Evolutionary conservation across 441 rosid genomes (phyloP), one percentile per base, ranked within the genome.

Genomic region (Croton setiger): DNA sequence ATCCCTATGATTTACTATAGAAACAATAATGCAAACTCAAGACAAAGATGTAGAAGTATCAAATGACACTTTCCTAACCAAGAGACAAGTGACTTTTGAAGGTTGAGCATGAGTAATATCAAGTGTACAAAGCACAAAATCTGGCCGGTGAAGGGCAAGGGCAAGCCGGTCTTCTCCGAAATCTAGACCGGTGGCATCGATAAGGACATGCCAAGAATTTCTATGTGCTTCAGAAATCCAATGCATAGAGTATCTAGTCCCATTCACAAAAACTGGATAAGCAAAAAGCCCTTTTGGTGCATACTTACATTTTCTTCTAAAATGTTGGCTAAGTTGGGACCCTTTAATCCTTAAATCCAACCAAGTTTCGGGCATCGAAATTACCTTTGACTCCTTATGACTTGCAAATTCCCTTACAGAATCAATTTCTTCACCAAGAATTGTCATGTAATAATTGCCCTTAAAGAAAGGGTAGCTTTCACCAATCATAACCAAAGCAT

Each of bases 141-240:
- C 93, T 5, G 90, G 90, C 49, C 79, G 71, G 68, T 86, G 82
- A 10, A 82, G 86, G 4, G 89, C 83, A n/a, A 86, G 85, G 14
- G 85, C 78, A 36, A 83, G 68, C 49, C 78, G 69, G 23, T 86
- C 81, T 76, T 85, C 83, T 0, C 86, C 83, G 3, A 75, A 80
- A 64, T 63, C 87, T 55, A 82, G 63, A 4, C 81, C 78, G 0
- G 88, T 83, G 4, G 86, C 88, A 35, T 86, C 94, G 0, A 86
- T 78, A 23, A 83, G 80, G 54, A 86, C 91, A 23, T 85, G 88
- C 94, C 88, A 88, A 2, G 88, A 84, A 52, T 81, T 85, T 41
- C 91, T 72, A 58, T 83, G 94, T 1, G 87, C 88, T 68, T 88
- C 91, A 0, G 88, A 88, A 48, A 86, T 80, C 91, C 91, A 88